These are phyloP conservation scores for Diaporthe velutina DNA, from an alignment of 2,329 filamentous ascomycete species.

Conservation along the genomic window DNA sequence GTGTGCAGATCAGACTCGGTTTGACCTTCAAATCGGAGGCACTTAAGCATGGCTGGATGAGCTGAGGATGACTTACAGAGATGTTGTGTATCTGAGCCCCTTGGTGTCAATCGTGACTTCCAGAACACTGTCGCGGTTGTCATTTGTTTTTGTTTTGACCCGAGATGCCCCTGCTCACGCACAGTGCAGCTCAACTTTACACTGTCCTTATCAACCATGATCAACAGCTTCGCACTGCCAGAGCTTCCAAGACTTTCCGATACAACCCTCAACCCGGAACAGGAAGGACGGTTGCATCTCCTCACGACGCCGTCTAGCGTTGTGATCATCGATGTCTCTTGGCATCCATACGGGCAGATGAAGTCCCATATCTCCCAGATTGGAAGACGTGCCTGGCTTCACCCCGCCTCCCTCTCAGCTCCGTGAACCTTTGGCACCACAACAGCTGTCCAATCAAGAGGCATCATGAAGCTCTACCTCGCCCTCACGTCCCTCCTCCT, in stretches of 20 bases:
- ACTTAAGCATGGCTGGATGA: not conserved
- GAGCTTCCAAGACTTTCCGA: conserved; percentile 16
- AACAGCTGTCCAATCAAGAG: not conserved
- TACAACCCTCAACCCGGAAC: conserved; percentile 19
- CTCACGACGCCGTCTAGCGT: not conserved
- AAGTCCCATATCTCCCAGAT: not conserved
- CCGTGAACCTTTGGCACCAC: not conserved
- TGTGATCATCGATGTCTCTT: not conserved
- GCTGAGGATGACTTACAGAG: not conserved
- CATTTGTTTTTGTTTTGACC: not conserved
- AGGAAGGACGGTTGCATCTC: conserved; percentile 11
- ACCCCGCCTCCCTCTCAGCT: not conserved
- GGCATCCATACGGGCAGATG: not conserved
- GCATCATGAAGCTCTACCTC: conserved; percentile 37
- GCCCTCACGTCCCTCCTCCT: conserved; percentile 36
- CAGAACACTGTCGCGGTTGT: not conserved
- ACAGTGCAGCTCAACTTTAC: not conserved
- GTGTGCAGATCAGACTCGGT: not conserved
- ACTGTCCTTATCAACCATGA: conserved; percentile 14
- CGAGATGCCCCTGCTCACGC: not conserved
- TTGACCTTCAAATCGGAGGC: not conserved
- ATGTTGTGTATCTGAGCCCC: not conserved
- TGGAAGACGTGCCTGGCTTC: too few relatives aligned
- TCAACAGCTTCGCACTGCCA: not conserved
- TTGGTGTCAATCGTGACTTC: not conserved